phyloP scores from a whole-genome alignment of 768 basidiomycete genomes.

The Phylloporus rhodoxanthus region DNA sequence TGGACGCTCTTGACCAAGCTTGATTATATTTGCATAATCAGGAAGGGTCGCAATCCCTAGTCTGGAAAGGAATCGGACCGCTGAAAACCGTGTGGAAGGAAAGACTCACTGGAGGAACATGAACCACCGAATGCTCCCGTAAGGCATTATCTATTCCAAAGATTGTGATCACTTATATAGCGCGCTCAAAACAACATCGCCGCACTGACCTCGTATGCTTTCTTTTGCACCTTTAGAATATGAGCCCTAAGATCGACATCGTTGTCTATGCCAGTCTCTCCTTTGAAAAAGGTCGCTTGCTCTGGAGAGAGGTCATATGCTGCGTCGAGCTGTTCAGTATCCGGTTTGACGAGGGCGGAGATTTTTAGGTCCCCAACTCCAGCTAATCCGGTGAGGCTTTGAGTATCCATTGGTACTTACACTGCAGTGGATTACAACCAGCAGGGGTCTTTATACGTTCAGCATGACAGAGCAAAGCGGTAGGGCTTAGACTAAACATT shows the following conservation, averaged over 20 bases:
- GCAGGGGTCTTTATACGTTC: neutral
- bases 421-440: neutral
- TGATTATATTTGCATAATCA: conserved; percentile 26
- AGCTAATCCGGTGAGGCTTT: neutral
- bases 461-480: neutral
- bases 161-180: neutral
- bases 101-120: conserved; percentile 20
- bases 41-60: conserved; percentile 9
- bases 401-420: neutral
- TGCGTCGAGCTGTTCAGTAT: neutral
- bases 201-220: conserved; percentile 26
- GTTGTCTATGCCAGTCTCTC: conserved; percentile 24
- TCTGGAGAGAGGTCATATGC: conserved; percentile 8
- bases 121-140: conserved; percentile 24
- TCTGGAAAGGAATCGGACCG: conserved; percentile 1
- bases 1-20: conserved; percentile 32
- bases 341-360: neutral
- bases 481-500: neutral
- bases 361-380: conserved; percentile 11
- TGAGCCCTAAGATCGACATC: conserved; percentile 26
- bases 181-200: neutral
- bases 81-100: neutral
- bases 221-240: conserved; percentile 26
- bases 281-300: conserved; percentile 26
- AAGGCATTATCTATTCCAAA: conserved; percentile 23